Evolutionary conservation across 2,329 filamentous ascomycete species (phyloP), one percentile per base, ranked within the genome.

Genomic region (Fusarium vanettenii): DNA sequence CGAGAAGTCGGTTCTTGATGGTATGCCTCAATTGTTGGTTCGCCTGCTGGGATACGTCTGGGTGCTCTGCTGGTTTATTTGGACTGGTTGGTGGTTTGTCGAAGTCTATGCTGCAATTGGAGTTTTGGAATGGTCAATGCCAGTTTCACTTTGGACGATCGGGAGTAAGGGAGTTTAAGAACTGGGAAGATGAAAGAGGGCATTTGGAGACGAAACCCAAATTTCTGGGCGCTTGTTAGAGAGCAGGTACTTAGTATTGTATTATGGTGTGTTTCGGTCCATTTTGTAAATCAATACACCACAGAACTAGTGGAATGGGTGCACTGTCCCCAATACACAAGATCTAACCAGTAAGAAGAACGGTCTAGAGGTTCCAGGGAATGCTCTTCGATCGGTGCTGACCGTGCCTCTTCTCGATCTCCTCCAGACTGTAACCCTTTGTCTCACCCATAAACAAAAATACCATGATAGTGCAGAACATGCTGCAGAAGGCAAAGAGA

Each of bases 391-490:
- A 55, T 11, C 18, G 27, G 2, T 20, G 57, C 8, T 70, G 33
- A 0, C 62, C 66, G 18, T 78, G 72, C 7, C 67, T 59, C 18
- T 72, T 69, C 29, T 78, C 76, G 13, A 87, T 86, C 9, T 81
- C 83, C 37, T 86, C 84, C 1, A 87, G 78, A 20, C 81, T 84
- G 11, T 81, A 80, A 0, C 85, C 85, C 10, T 81, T 79, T 0
- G 86, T 87, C 78, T 87, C 86, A 0, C 78, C 78, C 86, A 87
- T 87, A 64, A 81, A 82, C 1, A 85, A 25, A 14, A 80, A 76
- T 10, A 83, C 82, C 31, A 84, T 76, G 20, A 82, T 50, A 0
- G 84, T 83, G 13, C 82, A 83, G 1, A 83, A 68, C 2, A 86
- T 69, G 5, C 84, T 82, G 39, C 81, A 84, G 5, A 78, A 80